A percentile compares a stretch with the other conserved stretches of the same genome.
Conservation (phyloP, 2,329 filamentous ascomycete genomes). For the Trichoderma aggressivum region DNA sequence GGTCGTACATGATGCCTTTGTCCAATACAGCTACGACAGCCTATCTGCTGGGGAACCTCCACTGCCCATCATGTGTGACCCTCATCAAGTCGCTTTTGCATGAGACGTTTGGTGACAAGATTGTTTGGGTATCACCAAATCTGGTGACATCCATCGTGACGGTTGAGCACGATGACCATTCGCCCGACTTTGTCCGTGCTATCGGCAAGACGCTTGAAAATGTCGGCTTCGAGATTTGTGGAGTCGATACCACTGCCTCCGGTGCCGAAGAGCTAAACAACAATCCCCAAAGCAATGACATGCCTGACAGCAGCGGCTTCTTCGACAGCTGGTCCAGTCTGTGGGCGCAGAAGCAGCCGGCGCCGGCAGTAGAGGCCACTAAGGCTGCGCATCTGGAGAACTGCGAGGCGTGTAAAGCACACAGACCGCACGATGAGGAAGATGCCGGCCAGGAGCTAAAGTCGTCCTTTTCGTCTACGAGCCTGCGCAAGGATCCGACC, state of each 20-base stretch:
- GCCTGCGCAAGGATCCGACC: neutral
- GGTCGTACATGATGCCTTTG: conserved; percentile 28
- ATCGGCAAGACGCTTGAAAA: conserved; percentile 50
- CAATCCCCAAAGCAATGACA: conserved; percentile 24
- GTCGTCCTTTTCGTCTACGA: neutral
- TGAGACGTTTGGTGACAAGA: conserved; percentile 43
- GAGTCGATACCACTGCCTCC: conserved; percentile 39
- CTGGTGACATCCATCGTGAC: conserved; percentile 69
- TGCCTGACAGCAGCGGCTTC: conserved; percentile 23
- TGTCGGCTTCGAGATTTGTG: conserved; percentile 58
- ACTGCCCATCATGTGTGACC: conserved; percentile 71
- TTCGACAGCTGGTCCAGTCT: conserved; percentile 33
- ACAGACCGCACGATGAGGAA: conserved; percentile 16
- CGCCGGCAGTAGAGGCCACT: conserved; percentile 25
- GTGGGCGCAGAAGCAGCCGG: conserved; percentile 28
- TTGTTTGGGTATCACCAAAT: conserved; percentile 63
- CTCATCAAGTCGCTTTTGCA: conserved; percentile 59
- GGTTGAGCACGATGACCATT: conserved; percentile 48
- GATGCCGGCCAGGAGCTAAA: conserved; percentile 4
- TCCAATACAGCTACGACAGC: conserved; percentile 48
- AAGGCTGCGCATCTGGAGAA: conserved; percentile 37
- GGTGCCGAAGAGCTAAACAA: conserved; percentile 30
- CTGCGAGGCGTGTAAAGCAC: conserved; percentile 36
- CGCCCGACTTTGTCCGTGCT: conserved; percentile 41
- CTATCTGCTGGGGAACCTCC: conserved; percentile 69